A percentile compares a stretch with the other conserved stretches of the same genome.
These are phyloP conservation scores for Fulvia fulva DNA, from an alignment of 2,329 filamentous ascomycete species.

Conservation along the genomic window DNA sequence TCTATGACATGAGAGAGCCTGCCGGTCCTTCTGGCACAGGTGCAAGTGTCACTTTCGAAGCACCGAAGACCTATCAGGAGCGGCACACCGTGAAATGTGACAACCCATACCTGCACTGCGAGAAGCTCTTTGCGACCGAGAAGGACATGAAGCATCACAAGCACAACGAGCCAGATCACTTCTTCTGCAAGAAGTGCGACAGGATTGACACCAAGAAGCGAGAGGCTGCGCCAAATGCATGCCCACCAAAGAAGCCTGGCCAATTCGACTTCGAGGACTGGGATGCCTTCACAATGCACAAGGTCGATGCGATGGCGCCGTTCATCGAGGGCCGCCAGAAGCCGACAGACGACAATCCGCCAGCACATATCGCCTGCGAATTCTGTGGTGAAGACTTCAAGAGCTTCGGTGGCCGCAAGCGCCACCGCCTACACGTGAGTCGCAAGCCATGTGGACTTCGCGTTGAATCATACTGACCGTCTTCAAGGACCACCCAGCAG, in stretches of 20 bases:
- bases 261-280: constrained; percentile 31
- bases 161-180: constrained; percentile 38
- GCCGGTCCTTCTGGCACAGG: too few relatives aligned
- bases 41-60: neutral
- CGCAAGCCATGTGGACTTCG: too few relatives aligned
- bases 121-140: constrained; percentile 41
- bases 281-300: constrained; percentile 32
- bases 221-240: neutral
- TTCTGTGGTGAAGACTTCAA: constrained; percentile 56
- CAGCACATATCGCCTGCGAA: constrained; percentile 50
- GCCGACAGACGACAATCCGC: constrained; percentile 23
- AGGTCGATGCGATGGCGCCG: constrained; percentile 33
- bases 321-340: constrained; percentile 20
- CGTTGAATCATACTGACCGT: too few relatives aligned
- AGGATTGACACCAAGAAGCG: neutral
- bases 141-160: constrained; percentile 53
- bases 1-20: neutral
- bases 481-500: constrained; percentile 38
- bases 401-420: constrained; percentile 48
- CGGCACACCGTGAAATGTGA: constrained; percentile 30
- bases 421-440: constrained; percentile 51
- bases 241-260: constrained; percentile 1
- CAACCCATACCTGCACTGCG: constrained; percentile 46
- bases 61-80: constrained; percentile 4
- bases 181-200: constrained; percentile 45